These are phyloP conservation scores for Triticum urartu DNA, from an alignment of 176 grass and related monocot species.

Conservation along the genomic window DNA sequence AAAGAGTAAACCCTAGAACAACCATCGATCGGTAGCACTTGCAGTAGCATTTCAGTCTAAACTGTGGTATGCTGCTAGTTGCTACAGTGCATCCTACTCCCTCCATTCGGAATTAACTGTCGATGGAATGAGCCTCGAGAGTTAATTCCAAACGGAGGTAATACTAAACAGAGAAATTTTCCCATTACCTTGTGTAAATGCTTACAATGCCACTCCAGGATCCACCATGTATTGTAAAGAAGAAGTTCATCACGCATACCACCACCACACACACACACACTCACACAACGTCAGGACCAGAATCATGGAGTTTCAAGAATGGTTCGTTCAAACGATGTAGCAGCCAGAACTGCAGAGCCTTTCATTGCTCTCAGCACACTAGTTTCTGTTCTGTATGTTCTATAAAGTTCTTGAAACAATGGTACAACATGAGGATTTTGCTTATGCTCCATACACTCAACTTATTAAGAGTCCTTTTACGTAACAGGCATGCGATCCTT, in stretches of 20 bases:
- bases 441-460: slow-evolving; percentile 3
- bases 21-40: neutral
- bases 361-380: neutral
- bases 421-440: slow-evolving; percentile 33
- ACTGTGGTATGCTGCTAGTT: too few species aligned
- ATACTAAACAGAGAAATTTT: too few species aligned
- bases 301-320: neutral
- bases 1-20: neutral
- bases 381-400: slow-evolving; percentile 7
- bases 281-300: neutral
- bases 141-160: too few species aligned
- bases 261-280: neutral
- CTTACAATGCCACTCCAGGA: too few species aligned
- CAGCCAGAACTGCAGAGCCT: neutral
- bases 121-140: too few species aligned
- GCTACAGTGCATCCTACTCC: too few species aligned
- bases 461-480: slow-evolving; percentile 23
- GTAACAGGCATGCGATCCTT: neutral
- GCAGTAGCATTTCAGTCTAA: too few species aligned
- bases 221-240: too few species aligned
- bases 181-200: too few species aligned
- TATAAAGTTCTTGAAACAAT: slow-evolving; percentile 32
- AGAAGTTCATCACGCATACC: neutral
- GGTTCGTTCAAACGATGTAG: neutral
- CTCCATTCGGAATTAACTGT: too few species aligned